Conservation (phyloP, 208 protist genomes). For the Acanthamoeba royreba region DNA sequence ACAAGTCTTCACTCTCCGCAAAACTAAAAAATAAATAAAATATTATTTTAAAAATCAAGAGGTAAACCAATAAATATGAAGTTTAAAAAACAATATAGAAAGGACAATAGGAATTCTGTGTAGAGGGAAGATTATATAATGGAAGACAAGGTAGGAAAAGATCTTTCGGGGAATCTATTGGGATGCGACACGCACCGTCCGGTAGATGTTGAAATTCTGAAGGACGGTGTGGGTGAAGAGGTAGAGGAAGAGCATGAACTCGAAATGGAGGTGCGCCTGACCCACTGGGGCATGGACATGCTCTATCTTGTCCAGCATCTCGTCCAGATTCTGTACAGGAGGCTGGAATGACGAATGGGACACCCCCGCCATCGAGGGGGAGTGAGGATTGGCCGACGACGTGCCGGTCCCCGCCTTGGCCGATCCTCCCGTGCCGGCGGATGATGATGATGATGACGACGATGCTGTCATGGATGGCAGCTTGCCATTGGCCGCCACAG, state of each 20-base stretch:
- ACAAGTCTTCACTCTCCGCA: background rate
- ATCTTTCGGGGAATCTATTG: background rate
- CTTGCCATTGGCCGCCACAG: no score
- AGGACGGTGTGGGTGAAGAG: background rate
- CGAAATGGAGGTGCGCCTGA: background rate
- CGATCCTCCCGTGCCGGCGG: no score
- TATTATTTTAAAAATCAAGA: background rate
- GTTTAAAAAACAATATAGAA: background rate
- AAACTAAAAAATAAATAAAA: background rate
- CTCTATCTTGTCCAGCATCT: slow-evolving; percentile 25
- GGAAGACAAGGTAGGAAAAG: background rate
- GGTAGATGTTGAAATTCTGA: slow-evolving; percentile 48
- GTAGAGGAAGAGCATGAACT: slow-evolving; percentile 39
- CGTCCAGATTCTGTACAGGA: background rate
- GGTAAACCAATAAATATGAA: background rate
- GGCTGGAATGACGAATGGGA: no score
- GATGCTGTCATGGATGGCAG: no score
- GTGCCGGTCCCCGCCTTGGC: no score
- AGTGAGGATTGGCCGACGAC: no score
- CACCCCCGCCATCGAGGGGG: no score
- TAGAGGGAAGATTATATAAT: background rate
- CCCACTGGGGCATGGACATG: background rate
- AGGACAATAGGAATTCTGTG: background rate
- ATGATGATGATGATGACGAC: background rate
- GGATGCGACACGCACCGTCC: background rate